Conservation (phyloP, 306 rosid species). For the Vigna angularis region DNA sequence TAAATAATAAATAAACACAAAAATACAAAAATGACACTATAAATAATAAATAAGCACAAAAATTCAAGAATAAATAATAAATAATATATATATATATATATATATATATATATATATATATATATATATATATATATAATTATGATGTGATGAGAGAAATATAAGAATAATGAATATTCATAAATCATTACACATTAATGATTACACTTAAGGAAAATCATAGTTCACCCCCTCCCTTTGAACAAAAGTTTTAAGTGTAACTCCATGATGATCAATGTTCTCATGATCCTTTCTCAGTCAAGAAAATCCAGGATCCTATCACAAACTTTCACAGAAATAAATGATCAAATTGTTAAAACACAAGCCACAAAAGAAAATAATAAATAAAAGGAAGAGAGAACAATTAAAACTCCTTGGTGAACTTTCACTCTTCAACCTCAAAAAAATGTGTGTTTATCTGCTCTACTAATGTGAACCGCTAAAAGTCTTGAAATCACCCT, state of each 20-base stretch:
- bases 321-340: background rate
- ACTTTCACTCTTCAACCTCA: background rate
- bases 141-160: too few relatives aligned
- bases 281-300: background rate
- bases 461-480: background rate
- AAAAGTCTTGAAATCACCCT: background rate
- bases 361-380: conserved; percentile 26
- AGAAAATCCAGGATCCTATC: too few relatives aligned
- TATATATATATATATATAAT: too few relatives aligned
- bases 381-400: background rate
- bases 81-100: too few relatives aligned
- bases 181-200: too few relatives aligned
- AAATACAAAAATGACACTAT: too few relatives aligned
- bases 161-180: too few relatives aligned
- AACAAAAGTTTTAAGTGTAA: background rate
- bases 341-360: conserved; percentile 1
- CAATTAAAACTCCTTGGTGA: background rate
- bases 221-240: background rate
- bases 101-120: too few relatives aligned
- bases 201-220: background rate
- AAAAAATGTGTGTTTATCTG: background rate
- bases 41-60: too few relatives aligned
- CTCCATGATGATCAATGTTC: background rate
- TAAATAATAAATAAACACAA: too few relatives aligned
- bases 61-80: too few relatives aligned